A percentile compares a stretch with the other conserved stretches of the same genome.
These are phyloP conservation scores for Podospora pseudopauciseta DNA, from an alignment of 495 filamentous ascomycete species.

Conservation along the genomic window DNA sequence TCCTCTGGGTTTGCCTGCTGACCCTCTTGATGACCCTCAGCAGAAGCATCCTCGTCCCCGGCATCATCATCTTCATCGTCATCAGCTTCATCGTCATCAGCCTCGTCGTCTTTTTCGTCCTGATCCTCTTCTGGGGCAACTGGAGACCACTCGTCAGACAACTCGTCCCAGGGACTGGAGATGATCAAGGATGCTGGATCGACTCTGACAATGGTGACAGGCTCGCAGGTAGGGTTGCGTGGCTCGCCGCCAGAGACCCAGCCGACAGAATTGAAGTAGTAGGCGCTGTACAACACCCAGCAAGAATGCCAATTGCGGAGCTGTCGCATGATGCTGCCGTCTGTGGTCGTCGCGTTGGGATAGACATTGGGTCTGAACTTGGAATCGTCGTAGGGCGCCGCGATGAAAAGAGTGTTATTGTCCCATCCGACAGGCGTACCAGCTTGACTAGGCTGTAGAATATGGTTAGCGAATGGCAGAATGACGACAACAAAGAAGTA, in stretches of 20 bases:
- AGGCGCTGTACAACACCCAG: conserved; percentile 46
- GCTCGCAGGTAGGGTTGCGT: conserved; percentile 55
- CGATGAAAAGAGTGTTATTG: conserved; percentile 40
- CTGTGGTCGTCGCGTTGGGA: conserved; percentile 13
- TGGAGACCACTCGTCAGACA: background rate
- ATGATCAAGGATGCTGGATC: conserved; percentile 16
- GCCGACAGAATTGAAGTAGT: conserved; percentile 49
- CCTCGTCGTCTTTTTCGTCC: background rate
- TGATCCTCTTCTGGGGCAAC: background rate
- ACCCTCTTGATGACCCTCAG: background rate
- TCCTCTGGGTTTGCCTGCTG: background rate
- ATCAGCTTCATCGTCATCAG: conserved; percentile 5
- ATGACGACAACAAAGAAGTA: background rate
- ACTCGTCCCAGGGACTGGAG: background rate
- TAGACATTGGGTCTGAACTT: conserved; percentile 22
- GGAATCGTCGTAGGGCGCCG: conserved; percentile 44
- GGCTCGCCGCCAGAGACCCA: conserved; percentile 47
- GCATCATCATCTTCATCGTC: conserved; percentile 9
- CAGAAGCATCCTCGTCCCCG: background rate
- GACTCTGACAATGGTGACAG: conserved; percentile 39
- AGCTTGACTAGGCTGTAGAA: conserved; percentile 34
- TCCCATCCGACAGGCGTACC: conserved; percentile 44
- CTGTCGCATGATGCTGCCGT: conserved; percentile 9
- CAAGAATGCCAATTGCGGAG: conserved; percentile 52
- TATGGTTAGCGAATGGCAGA: background rate